A percentile compares a stretch with the other conserved stretches of the same genome.
Conservation (phyloP, 2,329 filamentous ascomycete species). For the Neurospora sp. region DNA sequence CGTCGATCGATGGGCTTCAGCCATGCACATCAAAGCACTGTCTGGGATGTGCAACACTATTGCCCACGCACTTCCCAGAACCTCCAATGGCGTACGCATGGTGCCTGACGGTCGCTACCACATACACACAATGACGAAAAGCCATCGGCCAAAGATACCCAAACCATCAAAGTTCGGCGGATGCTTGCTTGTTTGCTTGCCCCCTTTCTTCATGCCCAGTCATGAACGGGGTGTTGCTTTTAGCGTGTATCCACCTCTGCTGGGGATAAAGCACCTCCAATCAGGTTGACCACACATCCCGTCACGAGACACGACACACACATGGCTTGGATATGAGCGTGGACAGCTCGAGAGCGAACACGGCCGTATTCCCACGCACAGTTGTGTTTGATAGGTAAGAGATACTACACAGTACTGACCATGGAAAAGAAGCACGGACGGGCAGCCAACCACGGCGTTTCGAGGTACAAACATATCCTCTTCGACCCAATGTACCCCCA, state of each 20-base stretch:
- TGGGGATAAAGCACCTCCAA: neutral
- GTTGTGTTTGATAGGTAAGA: neutral
- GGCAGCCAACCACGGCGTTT: neutral
- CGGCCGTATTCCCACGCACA: neutral
- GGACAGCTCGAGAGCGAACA: neutral
- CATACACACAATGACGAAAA: neutral
- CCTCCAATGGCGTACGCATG: conserved; percentile 3
- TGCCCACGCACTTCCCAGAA: neutral
- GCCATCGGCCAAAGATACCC: neutral
- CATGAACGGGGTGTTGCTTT: no score
- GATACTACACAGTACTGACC: neutral
- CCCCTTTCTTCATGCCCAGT: no score
- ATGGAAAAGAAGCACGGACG: neutral
- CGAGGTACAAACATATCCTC: neutral
- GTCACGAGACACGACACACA: neutral
- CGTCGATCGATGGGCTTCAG: neutral
- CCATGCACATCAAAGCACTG: neutral
- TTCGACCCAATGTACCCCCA: neutral
- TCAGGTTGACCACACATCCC: neutral
- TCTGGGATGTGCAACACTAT: neutral
- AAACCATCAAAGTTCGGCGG: neutral
- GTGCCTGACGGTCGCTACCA: conserved; percentile 3
- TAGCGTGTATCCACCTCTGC: no score
- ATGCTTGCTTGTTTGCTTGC: neutral
- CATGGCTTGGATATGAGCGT: neutral